phyloP scores from a whole-genome alignment of 352 stramenopile genomes.

The Stephanocyclus meneghinianus region DNA sequence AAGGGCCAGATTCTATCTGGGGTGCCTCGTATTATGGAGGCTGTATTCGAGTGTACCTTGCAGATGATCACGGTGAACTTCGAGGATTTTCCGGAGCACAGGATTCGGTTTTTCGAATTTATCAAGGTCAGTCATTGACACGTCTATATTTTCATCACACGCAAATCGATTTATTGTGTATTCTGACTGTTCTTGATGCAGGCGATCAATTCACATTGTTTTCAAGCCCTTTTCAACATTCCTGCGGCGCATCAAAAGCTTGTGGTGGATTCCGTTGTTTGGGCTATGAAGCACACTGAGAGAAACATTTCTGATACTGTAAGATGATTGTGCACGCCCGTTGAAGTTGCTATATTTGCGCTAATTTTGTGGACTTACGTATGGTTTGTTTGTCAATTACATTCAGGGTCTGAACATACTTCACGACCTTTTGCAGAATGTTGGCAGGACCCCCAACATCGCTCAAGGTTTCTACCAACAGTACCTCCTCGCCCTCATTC shows the following conservation, averaged over 20 bases:
- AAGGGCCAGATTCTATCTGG: conserved; percentile 86
- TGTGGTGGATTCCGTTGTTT: conserved; percentile 98
- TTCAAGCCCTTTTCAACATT: conserved; percentile 95
- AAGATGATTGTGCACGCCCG: conserved; percentile 25
- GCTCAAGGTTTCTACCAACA: conserved; percentile 97
- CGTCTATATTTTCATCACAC: not conserved
- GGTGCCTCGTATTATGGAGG: conserved; percentile 94
- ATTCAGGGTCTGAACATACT: conserved; percentile 92
- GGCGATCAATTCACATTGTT: conserved; percentile 88
- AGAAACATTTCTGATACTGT: conserved; percentile 96
- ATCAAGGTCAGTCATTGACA: conserved; percentile 79
- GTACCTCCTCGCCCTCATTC: conserved; percentile 93
- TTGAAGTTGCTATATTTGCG: conserved; percentile 28
- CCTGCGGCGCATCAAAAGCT: conserved; percentile 97
- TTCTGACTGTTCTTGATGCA: conserved; percentile 13
- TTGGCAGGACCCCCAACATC: conserved; percentile 91
- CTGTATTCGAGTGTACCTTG: conserved; percentile 97
- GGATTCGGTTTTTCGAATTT: conserved; percentile 98
- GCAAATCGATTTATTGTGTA: not conserved
- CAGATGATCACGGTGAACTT: conserved; percentile 99
- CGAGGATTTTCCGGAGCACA: conserved; percentile 97
- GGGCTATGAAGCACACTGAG: conserved; percentile 99
- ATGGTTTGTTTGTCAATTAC: not conserved
- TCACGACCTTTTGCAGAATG: conserved; percentile 94
- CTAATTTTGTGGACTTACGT: conserved; percentile 1